Evolutionary conservation across 495 filamentous ascomycete genomes (phyloP).

Genomic region (Chaetomium fimeti): DNA sequence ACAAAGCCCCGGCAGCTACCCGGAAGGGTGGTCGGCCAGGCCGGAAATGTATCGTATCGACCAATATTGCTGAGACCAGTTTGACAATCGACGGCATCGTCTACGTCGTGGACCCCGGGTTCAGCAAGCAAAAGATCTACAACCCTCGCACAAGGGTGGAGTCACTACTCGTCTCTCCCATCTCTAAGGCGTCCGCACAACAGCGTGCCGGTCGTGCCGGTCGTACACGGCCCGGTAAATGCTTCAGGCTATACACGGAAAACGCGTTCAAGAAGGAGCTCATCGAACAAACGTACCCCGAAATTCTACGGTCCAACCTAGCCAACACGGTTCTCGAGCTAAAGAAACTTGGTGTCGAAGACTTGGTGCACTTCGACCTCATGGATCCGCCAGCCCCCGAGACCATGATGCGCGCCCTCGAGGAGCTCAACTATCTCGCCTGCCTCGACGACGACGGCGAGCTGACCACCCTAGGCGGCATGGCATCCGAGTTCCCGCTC

Average conservation of each 20-base stretch:
- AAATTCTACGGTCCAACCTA: slow-evolving; percentile 91
- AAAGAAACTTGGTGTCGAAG: slow-evolving; percentile 94
- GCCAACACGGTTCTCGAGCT: slow-evolving; percentile 92
- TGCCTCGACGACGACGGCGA: slow-evolving; percentile 96
- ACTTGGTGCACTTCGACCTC: slow-evolving; percentile 95
- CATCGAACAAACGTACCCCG: slow-evolving; percentile 93
- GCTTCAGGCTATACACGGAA: slow-evolving; percentile 96
- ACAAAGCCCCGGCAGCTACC: slow-evolving; percentile 72
- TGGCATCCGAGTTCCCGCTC: slow-evolving; percentile 94
- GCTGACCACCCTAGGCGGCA: slow-evolving; percentile 76
- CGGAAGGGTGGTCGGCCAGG: slow-evolving; percentile 78
- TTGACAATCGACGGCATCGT: slow-evolving; percentile 99
- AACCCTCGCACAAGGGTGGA: slow-evolving; percentile 96
- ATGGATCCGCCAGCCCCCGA: slow-evolving; percentile 99
- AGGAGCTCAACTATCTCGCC: slow-evolving; percentile 95
- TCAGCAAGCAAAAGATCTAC: slow-evolving; percentile 99
- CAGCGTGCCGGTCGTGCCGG: slow-evolving; percentile 98
- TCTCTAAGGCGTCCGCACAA: slow-evolving; percentile 97
- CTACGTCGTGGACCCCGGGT: slow-evolving; percentile 97
- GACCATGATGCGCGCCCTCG: slow-evolving; percentile 96
- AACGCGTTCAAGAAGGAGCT: slow-evolving; percentile 96
- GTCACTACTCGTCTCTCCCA: slow-evolving; percentile 90
- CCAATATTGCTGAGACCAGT: slow-evolving; percentile 97
- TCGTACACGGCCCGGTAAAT: slow-evolving; percentile 96
- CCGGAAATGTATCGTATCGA: slow-evolving; percentile 92